Percentiles rank a stretch among this genome's conserved stretches.
These are phyloP conservation scores for Cupressus sempervirens DNA, from an alignment of 75 land plant genomes.

Conservation along the genomic window DNA sequence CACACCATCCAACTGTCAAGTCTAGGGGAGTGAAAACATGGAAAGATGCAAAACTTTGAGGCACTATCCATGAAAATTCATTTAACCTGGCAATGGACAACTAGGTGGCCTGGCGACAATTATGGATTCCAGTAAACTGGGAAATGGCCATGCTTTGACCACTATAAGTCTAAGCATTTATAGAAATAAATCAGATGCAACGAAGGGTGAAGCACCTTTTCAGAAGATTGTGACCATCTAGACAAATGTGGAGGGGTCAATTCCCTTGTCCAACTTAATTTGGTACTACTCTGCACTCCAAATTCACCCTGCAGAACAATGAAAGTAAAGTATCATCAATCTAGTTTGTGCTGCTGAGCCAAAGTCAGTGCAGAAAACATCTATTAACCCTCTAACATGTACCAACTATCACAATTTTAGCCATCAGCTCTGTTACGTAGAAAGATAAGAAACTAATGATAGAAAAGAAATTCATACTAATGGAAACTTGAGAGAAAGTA, in stretches of 20 bases:
- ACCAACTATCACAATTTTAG: neutral
- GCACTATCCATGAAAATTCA: constrained; percentile 13
- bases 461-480: neutral
- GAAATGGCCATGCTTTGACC: neutral
- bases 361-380: neutral
- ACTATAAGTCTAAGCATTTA: neutral
- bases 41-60: constrained; percentile 20
- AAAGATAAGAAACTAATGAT: neutral
- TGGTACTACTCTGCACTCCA: constrained; percentile 8
- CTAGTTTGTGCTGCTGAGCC: constrained; percentile 1
- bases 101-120: constrained; percentile 2
- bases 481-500: neutral
- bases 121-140: constrained; percentile 3
- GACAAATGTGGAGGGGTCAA: constrained; percentile 3
- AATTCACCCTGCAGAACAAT: constrained; percentile 9
- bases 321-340: constrained; percentile 1
- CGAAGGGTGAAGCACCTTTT: constrained; percentile 10
- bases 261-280: constrained; percentile 3
- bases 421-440: neutral
- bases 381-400: neutral
- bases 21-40: constrained; percentile 24
- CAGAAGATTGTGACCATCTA: constrained; percentile 1
- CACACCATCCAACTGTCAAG: constrained; percentile 25
- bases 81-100: constrained; percentile 9
- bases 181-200: neutral